Evolutionary conservation across 805 yeast genomes (phyloP), one percentile per base, ranked within the genome.

Genomic region (Tetrapisispora namnaoensis): DNA sequence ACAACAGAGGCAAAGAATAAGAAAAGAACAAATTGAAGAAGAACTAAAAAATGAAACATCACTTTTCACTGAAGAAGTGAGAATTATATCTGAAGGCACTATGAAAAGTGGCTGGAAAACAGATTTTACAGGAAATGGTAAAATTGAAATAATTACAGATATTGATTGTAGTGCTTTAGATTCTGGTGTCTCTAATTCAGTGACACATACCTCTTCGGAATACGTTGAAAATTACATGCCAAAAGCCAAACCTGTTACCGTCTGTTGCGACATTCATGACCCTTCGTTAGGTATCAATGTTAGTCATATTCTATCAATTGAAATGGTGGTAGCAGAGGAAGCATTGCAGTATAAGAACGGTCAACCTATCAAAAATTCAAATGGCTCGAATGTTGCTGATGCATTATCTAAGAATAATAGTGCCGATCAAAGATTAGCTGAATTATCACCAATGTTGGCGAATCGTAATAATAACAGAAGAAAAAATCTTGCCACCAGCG

Each of bases 261-360:
- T 86, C 36, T 70, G 87, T 4, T 86, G 95, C 65, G 95, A 90
- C 62, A 73, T 90, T 4, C 82, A 79, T 50, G 97, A 90, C 63
- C 85, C 91, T 0, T 79, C 79, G 7, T 67, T 82, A 41, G 98
- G 98, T 0, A 71, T 91, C 3, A 75, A 73, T 52, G 91, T 89
- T 2, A 71, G 76, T 43, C 99, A 93, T 62, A 74, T 80, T 21
- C 70, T 93, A 43, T 77, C 88, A 14, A 80, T 90, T 35, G 99
- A 93, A 67, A 79, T 89, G 47, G 86, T 91, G n/a, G 88, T 93
- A 38, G 96, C 96, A 5, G 99, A 93, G 66, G 99, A 93, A 62
- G 54, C 78, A 6, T 63, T 83, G 34, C 83, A 77, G 57, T 53
- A 63, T 48, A 51, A 68, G 0, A 57, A 61, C 39, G 63, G 70